phyloP scores from a whole-genome alignment of 345 rosid species.

The Salix udensis region DNA sequence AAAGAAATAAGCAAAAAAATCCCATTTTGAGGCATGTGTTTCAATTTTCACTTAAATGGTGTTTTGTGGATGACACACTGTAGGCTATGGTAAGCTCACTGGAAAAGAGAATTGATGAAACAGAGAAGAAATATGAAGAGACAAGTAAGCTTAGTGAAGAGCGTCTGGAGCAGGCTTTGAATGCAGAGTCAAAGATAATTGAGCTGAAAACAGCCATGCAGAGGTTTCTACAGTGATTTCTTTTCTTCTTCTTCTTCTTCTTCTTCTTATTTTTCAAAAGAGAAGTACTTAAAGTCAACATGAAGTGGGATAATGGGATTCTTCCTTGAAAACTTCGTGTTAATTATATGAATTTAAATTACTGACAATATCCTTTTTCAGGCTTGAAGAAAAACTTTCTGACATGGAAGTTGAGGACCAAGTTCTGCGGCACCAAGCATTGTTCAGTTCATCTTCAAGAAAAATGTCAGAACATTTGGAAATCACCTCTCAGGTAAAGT shows the following conservation, averaged over 20 bases:
- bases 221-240: constrained; percentile 35
- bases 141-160: constrained; percentile 77
- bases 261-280: background rate
- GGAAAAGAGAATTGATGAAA: constrained; percentile 83
- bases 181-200: constrained; percentile 77
- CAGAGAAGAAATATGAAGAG: constrained; percentile 75
- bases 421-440: constrained; percentile 63
- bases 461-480: constrained; percentile 45
- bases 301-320: background rate
- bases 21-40: background rate
- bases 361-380: constrained; percentile 27
- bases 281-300: background rate
- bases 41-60: background rate
- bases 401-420: constrained; percentile 77
- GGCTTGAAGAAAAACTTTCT: constrained; percentile 83
- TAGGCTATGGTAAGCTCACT: constrained; percentile 78
- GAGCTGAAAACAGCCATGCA: constrained; percentile 84
- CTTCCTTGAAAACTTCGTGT: background rate
- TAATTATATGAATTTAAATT: background rate
- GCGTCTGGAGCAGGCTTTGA: constrained; percentile 82
- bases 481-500: constrained; percentile 39
- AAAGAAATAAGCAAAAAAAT: background rate
- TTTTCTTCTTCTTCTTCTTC: too few relatives aligned
- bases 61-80: background rate
- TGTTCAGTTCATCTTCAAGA: constrained; percentile 41